Percentiles rank a stretch among this genome's conserved stretches.
These are phyloP conservation scores for Nicotiana knightiana DNA, from an alignment of 257 asterid genomes.

Conservation along the genomic window DNA sequence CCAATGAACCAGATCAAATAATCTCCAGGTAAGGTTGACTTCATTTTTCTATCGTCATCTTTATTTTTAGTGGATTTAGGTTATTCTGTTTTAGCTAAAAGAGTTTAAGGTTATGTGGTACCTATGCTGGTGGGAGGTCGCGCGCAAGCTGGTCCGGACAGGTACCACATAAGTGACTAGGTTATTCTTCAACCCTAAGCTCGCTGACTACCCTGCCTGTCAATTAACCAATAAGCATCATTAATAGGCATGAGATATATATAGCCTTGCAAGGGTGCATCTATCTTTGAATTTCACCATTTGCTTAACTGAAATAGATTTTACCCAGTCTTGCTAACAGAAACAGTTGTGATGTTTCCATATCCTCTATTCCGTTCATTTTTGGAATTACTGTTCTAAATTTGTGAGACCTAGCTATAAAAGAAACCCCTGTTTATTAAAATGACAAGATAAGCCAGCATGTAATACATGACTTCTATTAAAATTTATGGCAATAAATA, in stretches of 20 bases:
- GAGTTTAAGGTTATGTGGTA: background rate
- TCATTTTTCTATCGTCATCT: background rate
- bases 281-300: too few species aligned
- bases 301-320: too few species aligned
- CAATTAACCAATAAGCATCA: background rate
- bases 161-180: too few species aligned
- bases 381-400: too few species aligned
- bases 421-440: background rate
- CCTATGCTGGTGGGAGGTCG: too few species aligned
- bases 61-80: background rate
- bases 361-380: too few species aligned
- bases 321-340: too few species aligned
- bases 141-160: too few species aligned
- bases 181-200: too few species aligned
- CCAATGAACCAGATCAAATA: constrained; percentile 81
- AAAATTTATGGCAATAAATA: background rate
- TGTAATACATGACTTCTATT: background rate
- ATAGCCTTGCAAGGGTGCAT: too few species aligned
- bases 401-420: background rate
- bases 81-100: background rate
- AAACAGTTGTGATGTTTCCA: too few species aligned
- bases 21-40: constrained; percentile 58
- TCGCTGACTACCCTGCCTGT: too few species aligned
- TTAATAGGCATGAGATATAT: background rate
- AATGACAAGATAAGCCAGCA: background rate